Conservation (phyloP, 495 filamentous ascomycete species). For the Penicillium ochrochloron region DNA sequence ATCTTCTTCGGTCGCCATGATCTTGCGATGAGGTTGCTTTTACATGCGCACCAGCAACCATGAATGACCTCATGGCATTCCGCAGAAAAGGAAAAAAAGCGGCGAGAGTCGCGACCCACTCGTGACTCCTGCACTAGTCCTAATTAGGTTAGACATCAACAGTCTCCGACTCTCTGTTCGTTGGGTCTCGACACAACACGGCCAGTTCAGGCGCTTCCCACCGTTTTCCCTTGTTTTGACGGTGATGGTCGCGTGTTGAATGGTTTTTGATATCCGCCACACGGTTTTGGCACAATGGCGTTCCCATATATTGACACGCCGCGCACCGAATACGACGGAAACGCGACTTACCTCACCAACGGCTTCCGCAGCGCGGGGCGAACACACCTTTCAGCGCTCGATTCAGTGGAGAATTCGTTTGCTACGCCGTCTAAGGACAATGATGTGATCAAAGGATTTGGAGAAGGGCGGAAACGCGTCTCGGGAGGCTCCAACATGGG, state of each 20-base stretch:
- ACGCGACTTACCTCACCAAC: slow-evolving; percentile 76
- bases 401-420: slow-evolving; percentile 84
- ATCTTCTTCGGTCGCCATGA: slow-evolving; percentile 53
- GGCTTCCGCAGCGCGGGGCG: slow-evolving; percentile 52
- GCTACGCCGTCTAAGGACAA: slow-evolving; percentile 80
- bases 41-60: background rate
- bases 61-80: slow-evolving; percentile 52
- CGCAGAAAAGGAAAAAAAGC: slow-evolving; percentile 35
- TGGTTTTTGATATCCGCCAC: slow-evolving; percentile 16
- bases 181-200: slow-evolving; percentile 47
- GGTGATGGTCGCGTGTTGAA: slow-evolving; percentile 42
- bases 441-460: slow-evolving; percentile 70
- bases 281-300: slow-evolving; percentile 42
- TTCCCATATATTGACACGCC: slow-evolving; percentile 74
- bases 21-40: slow-evolving; percentile 9
- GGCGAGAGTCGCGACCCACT: slow-evolving; percentile 33
- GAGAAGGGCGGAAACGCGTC: slow-evolving; percentile 59
- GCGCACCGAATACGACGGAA: slow-evolving; percentile 72
- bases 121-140: slow-evolving; percentile 37
- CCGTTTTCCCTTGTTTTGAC: slow-evolving; percentile 13
- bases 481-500: slow-evolving; percentile 58
- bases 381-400: slow-evolving; percentile 65
- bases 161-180: slow-evolving; percentile 30
- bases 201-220: slow-evolving; percentile 26
- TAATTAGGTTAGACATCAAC: slow-evolving; percentile 50